Percentiles rank a stretch among this genome's conserved stretches.
Evolutionary conservation across 2,329 filamentous ascomycete genomes (phyloP).

Genomic region (Tolypocladium inflatum): DNA sequence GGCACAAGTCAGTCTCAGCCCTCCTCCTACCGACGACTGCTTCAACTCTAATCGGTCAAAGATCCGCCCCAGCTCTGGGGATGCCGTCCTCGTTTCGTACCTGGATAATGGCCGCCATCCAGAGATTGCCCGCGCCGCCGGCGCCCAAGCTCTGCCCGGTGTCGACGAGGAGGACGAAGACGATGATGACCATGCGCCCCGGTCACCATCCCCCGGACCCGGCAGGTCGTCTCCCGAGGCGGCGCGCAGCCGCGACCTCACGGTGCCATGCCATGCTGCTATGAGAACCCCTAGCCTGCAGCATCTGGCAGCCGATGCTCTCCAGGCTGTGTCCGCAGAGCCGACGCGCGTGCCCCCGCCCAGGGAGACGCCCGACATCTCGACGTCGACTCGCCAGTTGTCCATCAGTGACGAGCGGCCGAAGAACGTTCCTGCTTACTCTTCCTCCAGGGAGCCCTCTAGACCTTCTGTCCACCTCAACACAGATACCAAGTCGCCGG

Average conservation of each 20-base stretch:
- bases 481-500: slow-evolving; percentile 12
- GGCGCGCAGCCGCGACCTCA: background rate
- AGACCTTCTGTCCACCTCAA: slow-evolving; percentile 6
- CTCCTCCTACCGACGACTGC: slow-evolving; percentile 26
- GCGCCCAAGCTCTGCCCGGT: slow-evolving; percentile 39
- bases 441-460: slow-evolving; percentile 1
- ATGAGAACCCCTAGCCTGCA: slow-evolving; percentile 13
- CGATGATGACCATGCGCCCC: slow-evolving; percentile 11
- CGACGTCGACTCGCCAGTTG: slow-evolving; percentile 18
- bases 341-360: slow-evolving; percentile 4
- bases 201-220: background rate
- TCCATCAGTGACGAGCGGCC: slow-evolving; percentile 23
- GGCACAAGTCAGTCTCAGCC: slow-evolving; percentile 23
- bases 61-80: slow-evolving; percentile 47
- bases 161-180: slow-evolving; percentile 34
- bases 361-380: slow-evolving; percentile 17
- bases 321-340: slow-evolving; percentile 16
- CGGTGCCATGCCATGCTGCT: background rate
- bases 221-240: background rate
- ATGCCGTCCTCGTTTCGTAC: slow-evolving; percentile 57
- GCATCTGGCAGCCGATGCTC: slow-evolving; percentile 21
- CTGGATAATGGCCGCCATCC: slow-evolving; percentile 55
- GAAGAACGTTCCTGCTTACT: slow-evolving; percentile 4
- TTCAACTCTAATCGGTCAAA: slow-evolving; percentile 42
- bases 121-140: slow-evolving; percentile 53